Base-by-base conservation (phyloP, 495 filamentous ascomycete genomes). In the Tuber microsphaerosporum region DNA sequence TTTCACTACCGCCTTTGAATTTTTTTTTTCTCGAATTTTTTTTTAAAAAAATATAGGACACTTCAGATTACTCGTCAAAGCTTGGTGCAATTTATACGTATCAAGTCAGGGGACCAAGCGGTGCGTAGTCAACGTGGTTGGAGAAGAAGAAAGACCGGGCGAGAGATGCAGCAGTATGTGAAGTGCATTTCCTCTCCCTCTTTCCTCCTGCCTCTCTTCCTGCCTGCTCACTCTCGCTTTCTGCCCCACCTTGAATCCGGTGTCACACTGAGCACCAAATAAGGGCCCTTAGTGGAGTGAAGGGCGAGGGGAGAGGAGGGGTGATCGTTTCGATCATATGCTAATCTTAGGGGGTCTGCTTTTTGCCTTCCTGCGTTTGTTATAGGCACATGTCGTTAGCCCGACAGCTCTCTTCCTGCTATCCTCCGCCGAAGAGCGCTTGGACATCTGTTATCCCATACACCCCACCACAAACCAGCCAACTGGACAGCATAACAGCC, bases 51-150 rank as follows among this genome's bases (percentile, higher is more conserved):
- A 37, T 51, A 8, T 34, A 81, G 84, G 84, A 1, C 87, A 89
- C 82, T 81, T 83, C 34, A 85, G 86, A 26, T 85, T 86, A 71
- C 82, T 84, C 16, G 88, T 89, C 26, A 81, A 84, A 73, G 86
- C 86, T 39, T 89, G 87, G 87, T 89, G 88, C 76, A 82, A 82
- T 26, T 83, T 84, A 73, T 88, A 88, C 75, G 48, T 81, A 75
- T 71, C 42, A 10, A 81, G 76, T 26, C 74, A 81, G 34, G 80
- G 80, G 45, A 74, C 71, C 51, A 74, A 78, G 56, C 75, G 80
- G 43, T 81, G 80, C 69, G 42, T 75, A 42, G 79, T 81, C 48
- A 74, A 81, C 71, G 22, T 81, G 45, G 75, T 77, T 26, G 26
- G 2, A 26, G 22, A 73, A 19, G 68, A 77, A 14, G 0, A 44